Percentiles rank a stretch among this genome's conserved stretches.
phyloP scores from a whole-genome alignment of 305 asterid genomes.

The Caryopteris hybrid region DNA sequence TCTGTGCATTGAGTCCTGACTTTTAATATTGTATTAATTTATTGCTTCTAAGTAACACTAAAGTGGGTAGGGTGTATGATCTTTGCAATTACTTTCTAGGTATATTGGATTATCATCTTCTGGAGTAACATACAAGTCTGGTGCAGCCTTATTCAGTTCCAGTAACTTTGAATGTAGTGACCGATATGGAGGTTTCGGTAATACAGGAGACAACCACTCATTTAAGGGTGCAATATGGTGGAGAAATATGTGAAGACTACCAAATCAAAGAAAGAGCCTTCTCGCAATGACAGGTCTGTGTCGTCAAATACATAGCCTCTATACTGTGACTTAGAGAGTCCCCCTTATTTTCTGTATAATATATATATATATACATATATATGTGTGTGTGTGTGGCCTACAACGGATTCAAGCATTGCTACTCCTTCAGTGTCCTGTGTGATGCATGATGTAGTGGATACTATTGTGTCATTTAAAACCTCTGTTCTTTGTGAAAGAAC shows the following conservation, averaged over 20 bases:
- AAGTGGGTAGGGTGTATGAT: constrained; percentile 5
- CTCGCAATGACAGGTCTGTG: constrained; percentile 61
- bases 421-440: background rate
- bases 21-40: constrained; percentile 10
- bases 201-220: constrained; percentile 41
- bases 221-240: constrained; percentile 52
- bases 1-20: constrained; percentile 16
- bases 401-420: constrained; percentile 14
- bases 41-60: constrained; percentile 8
- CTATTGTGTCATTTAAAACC: background rate
- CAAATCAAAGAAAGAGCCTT: constrained; percentile 50
- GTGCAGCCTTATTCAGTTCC: constrained; percentile 66
- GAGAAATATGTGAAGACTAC: constrained; percentile 47
- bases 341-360: too few relatives aligned
- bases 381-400: too few relatives aligned
- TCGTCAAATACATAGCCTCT: constrained; percentile 3
- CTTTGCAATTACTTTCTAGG: constrained; percentile 34
- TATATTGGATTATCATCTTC: constrained; percentile 91
- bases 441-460: constrained; percentile 14
- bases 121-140: constrained; percentile 77
- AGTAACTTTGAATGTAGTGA: constrained; percentile 43
- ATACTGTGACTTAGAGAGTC: constrained; percentile 1
- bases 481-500: background rate
- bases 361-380: too few relatives aligned
- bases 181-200: constrained; percentile 65